These are phyloP conservation scores for Tricholoma flavovirens DNA, from an alignment of 768 basidiomycete species.

Conservation along the genomic window DNA sequence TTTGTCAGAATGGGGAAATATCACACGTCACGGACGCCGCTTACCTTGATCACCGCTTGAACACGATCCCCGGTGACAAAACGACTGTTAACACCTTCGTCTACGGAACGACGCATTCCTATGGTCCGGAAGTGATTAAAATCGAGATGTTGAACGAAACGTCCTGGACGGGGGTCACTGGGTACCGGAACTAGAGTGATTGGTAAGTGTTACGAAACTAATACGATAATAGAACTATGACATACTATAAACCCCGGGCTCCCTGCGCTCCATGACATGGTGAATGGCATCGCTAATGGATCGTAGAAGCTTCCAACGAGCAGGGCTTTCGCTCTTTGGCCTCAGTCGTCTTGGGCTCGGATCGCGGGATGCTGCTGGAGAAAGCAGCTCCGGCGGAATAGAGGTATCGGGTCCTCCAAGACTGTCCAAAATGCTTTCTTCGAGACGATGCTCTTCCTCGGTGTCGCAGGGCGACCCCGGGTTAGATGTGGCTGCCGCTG, in stretches of 20 bases:
- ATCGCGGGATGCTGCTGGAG: constrained; percentile 77
- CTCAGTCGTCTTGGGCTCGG: constrained; percentile 75
- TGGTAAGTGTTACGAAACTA: background rate
- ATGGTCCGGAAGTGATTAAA: constrained; percentile 98
- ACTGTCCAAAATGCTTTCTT: constrained; percentile 53
- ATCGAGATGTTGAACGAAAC: constrained; percentile 81
- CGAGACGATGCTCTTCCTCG: constrained; percentile 45
- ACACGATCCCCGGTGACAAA: constrained; percentile 92
- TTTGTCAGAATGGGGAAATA: constrained; percentile 9
- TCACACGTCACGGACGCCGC: constrained; percentile 12
- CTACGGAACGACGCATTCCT: constrained; percentile 89
- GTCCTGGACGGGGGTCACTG: constrained; percentile 67
- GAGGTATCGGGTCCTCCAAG: constrained; percentile 60
- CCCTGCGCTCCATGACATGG: constrained; percentile 54
- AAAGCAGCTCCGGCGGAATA: constrained; percentile 69
- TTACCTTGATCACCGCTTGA: constrained; percentile 68
- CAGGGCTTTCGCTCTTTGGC: constrained; percentile 74
- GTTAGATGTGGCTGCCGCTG: constrained; percentile 46
- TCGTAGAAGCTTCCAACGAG: constrained; percentile 77
- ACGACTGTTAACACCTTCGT: constrained; percentile 81
- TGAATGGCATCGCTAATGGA: constrained; percentile 77
- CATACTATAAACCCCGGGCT: constrained; percentile 71
- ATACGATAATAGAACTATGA: constrained; percentile 9
- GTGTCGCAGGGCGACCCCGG: constrained; percentile 26
- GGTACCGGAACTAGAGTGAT: constrained; percentile 54